phyloP scores from a whole-genome alignment of 2,329 filamentous ascomycete species.

The Trichophaea hybrida region DNA sequence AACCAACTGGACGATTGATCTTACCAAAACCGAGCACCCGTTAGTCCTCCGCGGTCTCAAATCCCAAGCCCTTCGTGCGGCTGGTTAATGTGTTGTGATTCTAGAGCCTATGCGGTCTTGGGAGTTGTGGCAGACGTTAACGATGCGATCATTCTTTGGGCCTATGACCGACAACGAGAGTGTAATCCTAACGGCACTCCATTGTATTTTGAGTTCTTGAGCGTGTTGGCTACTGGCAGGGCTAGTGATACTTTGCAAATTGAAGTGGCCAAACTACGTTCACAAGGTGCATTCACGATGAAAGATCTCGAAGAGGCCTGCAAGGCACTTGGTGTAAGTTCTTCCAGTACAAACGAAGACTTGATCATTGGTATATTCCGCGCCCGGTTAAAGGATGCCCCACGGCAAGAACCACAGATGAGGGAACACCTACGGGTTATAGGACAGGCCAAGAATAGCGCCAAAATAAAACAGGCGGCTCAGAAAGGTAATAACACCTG shows the following conservation, averaged over 20 bases:
- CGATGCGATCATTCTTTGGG: constrained; percentile 46
- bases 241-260: constrained; percentile 43
- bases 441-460: constrained; percentile 43
- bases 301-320: constrained; percentile 46
- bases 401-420: constrained; percentile 41
- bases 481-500: constrained; percentile 35
- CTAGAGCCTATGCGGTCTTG: constrained; percentile 41
- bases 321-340: constrained; percentile 42
- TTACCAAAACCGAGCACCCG: constrained; percentile 29
- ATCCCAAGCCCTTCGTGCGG: background rate
- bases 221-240: constrained; percentile 43
- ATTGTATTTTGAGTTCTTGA: constrained; percentile 53
- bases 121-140: constrained; percentile 49
- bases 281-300: constrained; percentile 43
- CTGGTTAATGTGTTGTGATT: background rate
- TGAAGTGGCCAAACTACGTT: constrained; percentile 44
- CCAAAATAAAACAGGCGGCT: constrained; percentile 43
- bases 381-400: constrained; percentile 43
- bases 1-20: constrained; percentile 18
- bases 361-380: constrained; percentile 48
- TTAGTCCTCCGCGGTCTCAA: constrained; percentile 23
- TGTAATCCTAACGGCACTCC: constrained; percentile 42
- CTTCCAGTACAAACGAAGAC: constrained; percentile 40
- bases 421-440: constrained; percentile 45
- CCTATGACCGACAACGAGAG: constrained; percentile 45